Base-by-base conservation (phyloP, 306 rosid species). In the Adenanthera pavonina region DNA sequence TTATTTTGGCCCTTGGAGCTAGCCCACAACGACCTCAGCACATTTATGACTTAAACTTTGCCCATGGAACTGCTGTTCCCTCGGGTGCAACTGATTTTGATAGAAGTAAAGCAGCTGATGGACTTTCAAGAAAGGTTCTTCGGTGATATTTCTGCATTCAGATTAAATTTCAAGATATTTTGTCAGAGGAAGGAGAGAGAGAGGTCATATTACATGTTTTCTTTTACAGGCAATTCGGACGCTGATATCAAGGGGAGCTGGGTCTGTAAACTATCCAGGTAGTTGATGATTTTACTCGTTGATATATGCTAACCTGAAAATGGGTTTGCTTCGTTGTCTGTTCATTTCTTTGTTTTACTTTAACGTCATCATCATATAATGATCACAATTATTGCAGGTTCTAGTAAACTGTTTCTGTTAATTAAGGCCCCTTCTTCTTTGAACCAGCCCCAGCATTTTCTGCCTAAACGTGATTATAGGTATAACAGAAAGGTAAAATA, bases 391-490 rank as follows among this genome's bases (percentile, higher is more conserved):
- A 19, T 48, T 69, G 57, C 82, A 91, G 97, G 99, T 69, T 86
- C 91, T 34, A 70, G 78, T 72, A 95, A 84, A 85, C 68, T 95
- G 91, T 95, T 92, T 89, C 84, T 95, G 49, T 72, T 95, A 89
- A 90, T 93, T 66, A 90, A 92, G 83, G 99, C 93, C 53, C 94
- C 98, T 30, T 81, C 94, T 83, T 90, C 93, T 83, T 86, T 92
- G 72, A 89, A 85, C 74, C 92, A 84, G 76, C 93, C 99, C 71
- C 75, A 76, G 76, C 97, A 95, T 89, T 95, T 93, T 89, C 94
- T 95, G 57, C 98, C 99, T 56, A 95, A 93, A 71, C 94, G 99
- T 48, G 97, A 93, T 66, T 93, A 93, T 75, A 88, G 85, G 85
- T 84, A 84, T 80, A 89, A 82, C 86, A 88, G 82, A 85, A 93